Evolutionary conservation across 345 rosid genomes (phyloP).

Genomic region (Arabidopsis suecica): DNA sequence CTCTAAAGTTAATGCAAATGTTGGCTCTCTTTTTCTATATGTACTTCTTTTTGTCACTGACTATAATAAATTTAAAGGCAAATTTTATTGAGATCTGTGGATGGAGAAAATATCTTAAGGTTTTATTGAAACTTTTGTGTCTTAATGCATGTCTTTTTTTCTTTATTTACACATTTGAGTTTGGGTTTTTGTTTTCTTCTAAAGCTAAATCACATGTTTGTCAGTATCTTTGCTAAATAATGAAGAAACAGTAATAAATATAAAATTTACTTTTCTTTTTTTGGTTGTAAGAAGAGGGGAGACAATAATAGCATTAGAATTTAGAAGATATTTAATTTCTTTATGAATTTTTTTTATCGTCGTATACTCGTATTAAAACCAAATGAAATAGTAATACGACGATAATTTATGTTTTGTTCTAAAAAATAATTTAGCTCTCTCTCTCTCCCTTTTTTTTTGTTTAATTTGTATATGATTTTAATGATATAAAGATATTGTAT

Average conservation of each 20-base stretch:
- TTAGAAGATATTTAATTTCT: too few relatives aligned
- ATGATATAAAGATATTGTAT: background rate
- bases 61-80: slow-evolving; percentile 28
- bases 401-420: background rate
- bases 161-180: slow-evolving; percentile 19
- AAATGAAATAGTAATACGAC: background rate
- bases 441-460: too few relatives aligned
- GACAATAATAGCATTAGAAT: too few relatives aligned
- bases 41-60: slow-evolving; percentile 27
- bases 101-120: slow-evolving; percentile 34
- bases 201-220: slow-evolving; percentile 34
- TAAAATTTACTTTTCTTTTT: too few relatives aligned
- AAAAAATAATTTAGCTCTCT: too few relatives aligned
- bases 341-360: too few relatives aligned
- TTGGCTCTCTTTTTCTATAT: slow-evolving; percentile 29
- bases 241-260: background rate
- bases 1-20: slow-evolving; percentile 28
- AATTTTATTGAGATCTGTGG: slow-evolving; percentile 25
- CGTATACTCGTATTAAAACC: too few relatives aligned
- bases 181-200: slow-evolving; percentile 36
- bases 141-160: slow-evolving; percentile 21
- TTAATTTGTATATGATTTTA: too few relatives aligned
- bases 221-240: background rate
- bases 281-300: too few relatives aligned
- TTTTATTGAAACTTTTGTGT: slow-evolving; percentile 33